Percentiles rank a stretch among this genome's conserved stretches.
These are phyloP conservation scores for Gnomoniopsis smithogilvyi DNA, from an alignment of 2,329 filamentous ascomycete genomes.

Conservation along the genomic window DNA sequence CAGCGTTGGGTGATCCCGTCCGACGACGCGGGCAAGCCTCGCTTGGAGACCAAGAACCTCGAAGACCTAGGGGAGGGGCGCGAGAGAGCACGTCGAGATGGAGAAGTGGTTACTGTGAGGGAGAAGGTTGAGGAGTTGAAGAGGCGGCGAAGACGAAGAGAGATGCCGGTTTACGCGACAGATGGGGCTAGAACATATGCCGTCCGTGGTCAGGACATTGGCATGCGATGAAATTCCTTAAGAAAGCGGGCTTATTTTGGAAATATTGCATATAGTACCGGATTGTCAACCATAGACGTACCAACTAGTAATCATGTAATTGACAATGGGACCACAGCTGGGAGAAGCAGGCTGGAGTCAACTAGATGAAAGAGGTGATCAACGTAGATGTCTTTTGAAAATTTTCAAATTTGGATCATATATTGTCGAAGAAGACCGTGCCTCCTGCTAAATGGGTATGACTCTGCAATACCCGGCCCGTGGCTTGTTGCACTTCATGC, in stretches of 20 bases:
- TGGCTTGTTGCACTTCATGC: not conserved
- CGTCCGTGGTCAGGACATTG: conserved; percentile 8
- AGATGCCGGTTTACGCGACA: conserved; percentile 16
- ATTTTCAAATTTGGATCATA: too few relatives aligned
- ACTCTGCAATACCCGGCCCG: too few relatives aligned
- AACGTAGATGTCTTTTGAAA: too few relatives aligned
- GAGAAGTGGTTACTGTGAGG: conserved; percentile 40
- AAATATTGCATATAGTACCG: too few relatives aligned
- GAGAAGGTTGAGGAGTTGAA: conserved; percentile 40
- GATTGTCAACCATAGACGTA: too few relatives aligned
- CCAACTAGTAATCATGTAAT: too few relatives aligned
- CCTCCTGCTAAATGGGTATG: too few relatives aligned
- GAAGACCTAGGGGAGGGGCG: conserved; percentile 50
- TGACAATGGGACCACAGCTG: too few relatives aligned
- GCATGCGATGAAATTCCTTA: conserved; percentile 1
- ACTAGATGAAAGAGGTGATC: too few relatives aligned
- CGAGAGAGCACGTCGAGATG: conserved; percentile 39
- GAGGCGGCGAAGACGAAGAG: conserved; percentile 33
- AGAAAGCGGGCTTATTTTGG: not conserved
- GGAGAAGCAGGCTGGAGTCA: too few relatives aligned
- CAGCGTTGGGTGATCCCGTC: conserved; percentile 31
- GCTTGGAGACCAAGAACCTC: conserved; percentile 43
- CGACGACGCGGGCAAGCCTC: conserved; percentile 23
- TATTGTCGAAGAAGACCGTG: too few relatives aligned
- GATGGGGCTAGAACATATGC: not conserved